Conservation (phyloP, 2,329 filamentous ascomycete species). For the Penicillium sclerotiorum region DNA sequence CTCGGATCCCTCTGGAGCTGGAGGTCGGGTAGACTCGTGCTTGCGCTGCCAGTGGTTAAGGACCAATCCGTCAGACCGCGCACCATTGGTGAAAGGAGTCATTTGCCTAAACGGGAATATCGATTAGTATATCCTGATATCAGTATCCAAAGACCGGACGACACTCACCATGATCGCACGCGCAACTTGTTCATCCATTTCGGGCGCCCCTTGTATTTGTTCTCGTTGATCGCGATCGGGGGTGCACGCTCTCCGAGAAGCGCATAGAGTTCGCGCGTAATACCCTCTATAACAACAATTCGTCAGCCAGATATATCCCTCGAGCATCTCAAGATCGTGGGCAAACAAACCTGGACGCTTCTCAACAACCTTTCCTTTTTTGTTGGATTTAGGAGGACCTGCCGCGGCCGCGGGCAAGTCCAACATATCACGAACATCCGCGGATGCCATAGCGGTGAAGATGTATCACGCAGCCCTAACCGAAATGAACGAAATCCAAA, state of each 20-base stretch:
- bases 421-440: constrained; percentile 86
- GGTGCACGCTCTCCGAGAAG: constrained; percentile 55
- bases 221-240: constrained; percentile 55
- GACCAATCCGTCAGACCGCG: constrained; percentile 70
- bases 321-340: not conserved
- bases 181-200: constrained; percentile 50
- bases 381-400: constrained; percentile 63
- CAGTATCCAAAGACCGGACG: constrained; percentile 58
- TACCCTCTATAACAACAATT: constrained; percentile 44
- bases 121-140: constrained; percentile 39
- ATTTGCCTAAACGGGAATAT: constrained; percentile 64
- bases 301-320: not conserved
- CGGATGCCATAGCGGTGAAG: constrained; percentile 65
- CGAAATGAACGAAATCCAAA: too few relatives aligned
- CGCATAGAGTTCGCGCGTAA: constrained; percentile 54
- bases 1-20: constrained; percentile 39
- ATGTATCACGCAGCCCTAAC: too few relatives aligned
- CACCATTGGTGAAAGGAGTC: constrained; percentile 74
- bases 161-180: constrained; percentile 49
- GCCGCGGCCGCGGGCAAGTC: constrained; percentile 68
- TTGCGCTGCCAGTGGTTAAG: constrained; percentile 81
- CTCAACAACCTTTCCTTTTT: constrained; percentile 72
- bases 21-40: constrained; percentile 47
- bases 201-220: constrained; percentile 55
- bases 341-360: constrained; percentile 56